Base-by-base conservation (phyloP, 2,329 filamentous ascomycete genomes). In the Fusarium nygamai region DNA sequence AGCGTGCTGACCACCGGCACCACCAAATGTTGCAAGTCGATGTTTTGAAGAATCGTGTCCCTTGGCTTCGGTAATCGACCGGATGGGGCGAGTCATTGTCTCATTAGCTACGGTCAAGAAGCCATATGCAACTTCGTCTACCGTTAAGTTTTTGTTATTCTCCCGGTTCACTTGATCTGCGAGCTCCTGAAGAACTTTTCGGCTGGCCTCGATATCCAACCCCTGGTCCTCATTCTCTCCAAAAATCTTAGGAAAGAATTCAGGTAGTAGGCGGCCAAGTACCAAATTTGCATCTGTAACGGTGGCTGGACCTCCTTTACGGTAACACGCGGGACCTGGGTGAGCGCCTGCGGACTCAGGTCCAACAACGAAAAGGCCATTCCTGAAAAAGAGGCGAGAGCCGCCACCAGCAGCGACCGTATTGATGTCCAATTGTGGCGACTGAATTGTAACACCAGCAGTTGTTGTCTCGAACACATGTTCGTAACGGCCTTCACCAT, bases 171-270 rank as follows among this genome's bases (percentile, higher is more conserved):
- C 93, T 77, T 94, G 88, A 44, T 92, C 88, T 0, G 94, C 90
- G 16, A 98, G 85, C 75, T 95, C 91, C 72, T 92, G 88, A 69
- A 98, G 93, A 2, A 94, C 88, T 76, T 89, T 91, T 80, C 91
- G 89, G 77, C 94, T 97, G 2, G 93, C 93, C 64, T 92, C 88
- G 3, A 89, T 86, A 79, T 98, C 95, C 3, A 98, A 84, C 0
- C 92, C 92, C 81, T 96, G 90, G 65, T 98, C 88, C 80, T 98
- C 95, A 50, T 95, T 92, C 81, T 94, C 92, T 51, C 96, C 96
- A 77, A 98, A 98, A 67, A 98, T 98, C 81, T 95, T 96, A 1
- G 95, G 95, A 79, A 98, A 98, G 86, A 96, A 97, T 71, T 97
- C 94, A 0, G 95, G 95, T 4, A 98, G 84, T 8, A 98, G 85